Conservation (phyloP, 495 filamentous ascomycete species). For the Podospora bellae-mahoneyi region DNA sequence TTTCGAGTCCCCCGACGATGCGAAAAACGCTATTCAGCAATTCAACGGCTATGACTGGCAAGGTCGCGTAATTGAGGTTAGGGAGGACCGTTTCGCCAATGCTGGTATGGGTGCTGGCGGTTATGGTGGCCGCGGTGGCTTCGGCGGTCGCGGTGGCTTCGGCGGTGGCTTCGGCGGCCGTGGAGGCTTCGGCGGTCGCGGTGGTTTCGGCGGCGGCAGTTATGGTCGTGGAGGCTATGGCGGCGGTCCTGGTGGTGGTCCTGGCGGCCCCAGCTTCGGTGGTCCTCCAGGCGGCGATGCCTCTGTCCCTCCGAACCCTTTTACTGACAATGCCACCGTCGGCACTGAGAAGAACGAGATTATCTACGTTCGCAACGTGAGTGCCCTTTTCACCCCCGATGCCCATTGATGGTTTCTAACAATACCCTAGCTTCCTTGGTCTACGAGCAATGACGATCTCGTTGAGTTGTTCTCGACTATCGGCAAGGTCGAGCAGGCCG, state of each 20-base stretch:
- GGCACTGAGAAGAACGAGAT: constrained; percentile 77
- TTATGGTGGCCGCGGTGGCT: constrained; percentile 44
- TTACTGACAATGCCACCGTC: constrained; percentile 89
- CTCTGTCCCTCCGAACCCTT: constrained; percentile 78
- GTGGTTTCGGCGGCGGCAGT: constrained; percentile 35
- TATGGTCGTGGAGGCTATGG: constrained; percentile 49
- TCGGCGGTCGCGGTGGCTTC: constrained; percentile 52
- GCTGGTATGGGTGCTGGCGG: constrained; percentile 56
- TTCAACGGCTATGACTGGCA: constrained; percentile 99
- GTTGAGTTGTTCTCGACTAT: constrained; percentile 96
- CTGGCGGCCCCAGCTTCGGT: constrained; percentile 43
- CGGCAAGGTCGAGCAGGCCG: constrained; percentile 93
- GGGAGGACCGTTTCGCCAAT: constrained; percentile 91
- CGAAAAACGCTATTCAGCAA: constrained; percentile 89
- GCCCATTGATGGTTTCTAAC: constrained; percentile 21
- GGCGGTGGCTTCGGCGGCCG: constrained; percentile 56
- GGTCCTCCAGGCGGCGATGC: constrained; percentile 43
- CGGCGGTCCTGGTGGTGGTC: constrained; percentile 42
- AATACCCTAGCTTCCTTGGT: constrained; percentile 80
- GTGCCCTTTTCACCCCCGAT: constrained; percentile 33
- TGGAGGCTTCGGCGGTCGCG: constrained; percentile 41
- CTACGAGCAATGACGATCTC: constrained; percentile 95
- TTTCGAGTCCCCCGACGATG: constrained; percentile 91
- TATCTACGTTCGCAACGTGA: constrained; percentile 97
- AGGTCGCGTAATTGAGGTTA: constrained; percentile 86